A percentile compares a stretch with the other conserved stretches of the same genome.
Conservation (phyloP, 2,329 filamentous ascomycete genomes). For the Sarocladium brachiariae region DNA sequence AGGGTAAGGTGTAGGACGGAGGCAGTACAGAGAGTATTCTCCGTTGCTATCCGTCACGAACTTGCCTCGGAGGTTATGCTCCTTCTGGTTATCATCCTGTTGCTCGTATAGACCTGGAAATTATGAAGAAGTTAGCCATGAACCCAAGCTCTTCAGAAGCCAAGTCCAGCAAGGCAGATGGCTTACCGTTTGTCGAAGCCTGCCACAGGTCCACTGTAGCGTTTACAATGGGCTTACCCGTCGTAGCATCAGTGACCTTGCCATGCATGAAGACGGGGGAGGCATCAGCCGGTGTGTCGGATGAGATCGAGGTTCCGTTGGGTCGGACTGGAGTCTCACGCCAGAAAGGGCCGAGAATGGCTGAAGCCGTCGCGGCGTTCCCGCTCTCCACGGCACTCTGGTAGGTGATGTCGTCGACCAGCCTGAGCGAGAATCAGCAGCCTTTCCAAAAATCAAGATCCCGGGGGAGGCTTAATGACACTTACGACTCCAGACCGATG, state of each 20-base stretch:
- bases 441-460: no score
- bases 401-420: slow-evolving; percentile 32
- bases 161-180: not conserved
- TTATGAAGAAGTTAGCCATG: not conserved
- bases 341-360: slow-evolving; percentile 70
- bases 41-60: slow-evolving; percentile 65
- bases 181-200: slow-evolving; percentile 63
- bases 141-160: not conserved
- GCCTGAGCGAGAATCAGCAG: slow-evolving; percentile 30
- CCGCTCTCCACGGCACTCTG: slow-evolving; percentile 46
- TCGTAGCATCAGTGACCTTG: slow-evolving; percentile 55
- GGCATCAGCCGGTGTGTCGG: slow-evolving; percentile 49
- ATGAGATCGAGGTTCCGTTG: slow-evolving; percentile 59
- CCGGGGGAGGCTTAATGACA: no score
- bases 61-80: slow-evolving; percentile 72
- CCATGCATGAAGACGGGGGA: slow-evolving; percentile 62
- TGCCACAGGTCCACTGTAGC: slow-evolving; percentile 77
- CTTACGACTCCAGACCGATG: slow-evolving; percentile 65
- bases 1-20: slow-evolving; percentile 66
- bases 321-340: slow-evolving; percentile 59
- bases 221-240: slow-evolving; percentile 55
- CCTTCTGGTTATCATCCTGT: slow-evolving; percentile 63
- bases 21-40: slow-evolving; percentile 67
- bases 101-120: slow-evolving; percentile 49
- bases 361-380: slow-evolving; percentile 60